Evolutionary conservation across 768 basidiomycete genomes (phyloP), one percentile per base, ranked within the genome.

Genomic region (Leccinellum luteum): DNA sequence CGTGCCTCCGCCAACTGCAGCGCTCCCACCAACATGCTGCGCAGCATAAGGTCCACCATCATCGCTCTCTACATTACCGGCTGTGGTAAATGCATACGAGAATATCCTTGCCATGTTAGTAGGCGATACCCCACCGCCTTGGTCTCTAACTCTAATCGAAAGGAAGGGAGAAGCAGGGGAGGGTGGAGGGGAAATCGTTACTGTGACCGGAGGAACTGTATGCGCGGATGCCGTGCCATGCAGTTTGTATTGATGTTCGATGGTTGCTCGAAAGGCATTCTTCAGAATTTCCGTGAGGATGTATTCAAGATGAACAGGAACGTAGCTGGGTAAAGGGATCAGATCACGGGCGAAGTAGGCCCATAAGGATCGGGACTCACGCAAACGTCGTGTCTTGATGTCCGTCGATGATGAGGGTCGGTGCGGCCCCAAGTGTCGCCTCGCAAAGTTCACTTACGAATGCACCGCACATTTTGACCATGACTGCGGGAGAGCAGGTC

Each of bases 1-100:
- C 3, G 60, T 60, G 31, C 73, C 74, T 9, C 75, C 83, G 13
- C 75, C 82, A 38, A 89, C 74, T 27, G 83, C 83, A 3, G 87
- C 89, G 61, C 79, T 79, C 1, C 90, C 87, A 19, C 89, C 85
- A n/a, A 90, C 74, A 61, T 89, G 81, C 65, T 92, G 86, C 44
- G 88, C 87, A 44, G 87, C 88, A 61, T 91, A 90, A 1, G 90
- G 90, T 0, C 89, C 90, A 31, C 84, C 87, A 10, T 75, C 82
- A 9, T 70, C 67, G 45, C 78, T 75, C 21, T 75, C 77, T 6
- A 68, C 62, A 44, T 80, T 74, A 6, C 85, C 87, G 3, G 91
- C 92, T 5, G 93, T 94, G 5, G 92, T 94, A 69, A 94, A 95
- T 6, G 91, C 91, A 70, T 95, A 95, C 17, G 92, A 92, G 73